Percentiles rank a stretch among this genome's conserved stretches.
Conservation (phyloP, 2,329 filamentous ascomycete species). For the Sclerotinia borealis region DNA sequence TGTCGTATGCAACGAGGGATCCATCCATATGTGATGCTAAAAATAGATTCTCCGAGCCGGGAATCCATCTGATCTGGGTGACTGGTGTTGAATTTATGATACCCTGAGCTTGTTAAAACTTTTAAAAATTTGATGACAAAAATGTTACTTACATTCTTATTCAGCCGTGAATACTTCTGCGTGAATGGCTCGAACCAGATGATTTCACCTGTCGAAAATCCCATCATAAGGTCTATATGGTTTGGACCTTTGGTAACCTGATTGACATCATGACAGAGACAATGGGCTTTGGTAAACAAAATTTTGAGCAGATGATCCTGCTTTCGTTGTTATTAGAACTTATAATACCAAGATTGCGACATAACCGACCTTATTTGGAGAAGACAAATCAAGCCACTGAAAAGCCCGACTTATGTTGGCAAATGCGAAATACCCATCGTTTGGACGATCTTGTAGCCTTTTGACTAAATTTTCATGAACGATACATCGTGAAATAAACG, state of each 20-base stretch:
- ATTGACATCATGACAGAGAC: slow-evolving; percentile 91
- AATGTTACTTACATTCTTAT: slow-evolving; percentile 69
- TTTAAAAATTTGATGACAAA: neutral
- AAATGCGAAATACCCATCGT: slow-evolving; percentile 81
- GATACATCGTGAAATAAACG: slow-evolving; percentile 95
- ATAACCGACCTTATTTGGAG: slow-evolving; percentile 53
- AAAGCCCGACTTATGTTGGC: slow-evolving; percentile 93
- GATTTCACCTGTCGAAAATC: slow-evolving; percentile 92
- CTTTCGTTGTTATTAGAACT: slow-evolving; percentile 38
- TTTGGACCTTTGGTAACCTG: slow-evolving; percentile 67
- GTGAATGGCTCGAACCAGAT: slow-evolving; percentile 98
- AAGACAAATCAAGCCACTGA: slow-evolving; percentile 89
- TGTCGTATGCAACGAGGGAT: slow-evolving; percentile 88
- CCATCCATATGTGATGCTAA: slow-evolving; percentile 90
- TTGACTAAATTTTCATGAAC: slow-evolving; percentile 77
- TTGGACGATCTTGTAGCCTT: slow-evolving; percentile 69
- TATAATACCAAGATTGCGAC: neutral
- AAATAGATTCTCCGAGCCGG: slow-evolving; percentile 88
- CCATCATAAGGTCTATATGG: slow-evolving; percentile 89
- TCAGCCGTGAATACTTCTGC: slow-evolving; percentile 89
- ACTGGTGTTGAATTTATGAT: slow-evolving; percentile 82
- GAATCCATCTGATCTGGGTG: slow-evolving; percentile 86
- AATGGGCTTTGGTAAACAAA: slow-evolving; percentile 92
- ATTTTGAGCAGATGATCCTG: slow-evolving; percentile 93
- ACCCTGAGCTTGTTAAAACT: slow-evolving; percentile 47